Evolutionary conservation across 371 early-diverging fungal genomes (phyloP).

Genomic region (Chytridium lagenaria): DNA sequence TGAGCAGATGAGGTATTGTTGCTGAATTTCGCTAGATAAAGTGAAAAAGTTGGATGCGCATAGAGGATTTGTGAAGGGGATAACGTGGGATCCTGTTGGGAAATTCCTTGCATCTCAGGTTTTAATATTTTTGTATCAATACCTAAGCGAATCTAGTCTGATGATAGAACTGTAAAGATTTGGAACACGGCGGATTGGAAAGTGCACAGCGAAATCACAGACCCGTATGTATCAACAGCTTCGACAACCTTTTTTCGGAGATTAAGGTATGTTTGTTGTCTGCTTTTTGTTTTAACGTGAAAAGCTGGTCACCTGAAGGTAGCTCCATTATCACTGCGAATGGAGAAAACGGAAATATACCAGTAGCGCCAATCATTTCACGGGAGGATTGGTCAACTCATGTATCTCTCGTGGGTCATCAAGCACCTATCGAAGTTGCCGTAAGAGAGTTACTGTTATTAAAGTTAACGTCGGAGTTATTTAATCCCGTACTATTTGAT

Average conservation of each 20-base stretch:
- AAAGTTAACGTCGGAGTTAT: constrained; percentile 40
- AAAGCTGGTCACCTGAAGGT: constrained; percentile 95
- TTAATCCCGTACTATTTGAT: constrained; percentile 82
- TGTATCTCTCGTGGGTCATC: constrained; percentile 88
- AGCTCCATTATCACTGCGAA: constrained; percentile 87
- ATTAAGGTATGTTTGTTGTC: constrained; percentile 60
- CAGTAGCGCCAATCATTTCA: constrained; percentile 82
- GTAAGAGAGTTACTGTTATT: constrained; percentile 51
- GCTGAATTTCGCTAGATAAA: constrained; percentile 23
- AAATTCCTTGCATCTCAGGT: constrained; percentile 92
- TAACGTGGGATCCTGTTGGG: constrained; percentile 96
- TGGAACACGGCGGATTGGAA: constrained; percentile 90
- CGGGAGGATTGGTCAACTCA: constrained; percentile 82
- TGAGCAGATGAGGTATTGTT: background rate
- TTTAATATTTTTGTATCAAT: constrained; percentile 27
- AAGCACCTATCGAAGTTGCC: constrained; percentile 88
- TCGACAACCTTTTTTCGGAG: constrained; percentile 86
- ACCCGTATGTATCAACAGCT: constrained; percentile 79
- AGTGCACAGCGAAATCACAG: constrained; percentile 71
- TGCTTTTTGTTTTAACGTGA: background rate
- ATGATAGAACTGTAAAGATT: constrained; percentile 88
- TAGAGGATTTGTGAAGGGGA: constrained; percentile 92
- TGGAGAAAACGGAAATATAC: constrained; percentile 82
- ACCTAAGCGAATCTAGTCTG: constrained; percentile 62
- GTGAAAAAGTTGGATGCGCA: constrained; percentile 70